These are phyloP conservation scores for Phoma sp. DNA, from an alignment of 2,329 filamentous ascomycete genomes.

Conservation along the genomic window DNA sequence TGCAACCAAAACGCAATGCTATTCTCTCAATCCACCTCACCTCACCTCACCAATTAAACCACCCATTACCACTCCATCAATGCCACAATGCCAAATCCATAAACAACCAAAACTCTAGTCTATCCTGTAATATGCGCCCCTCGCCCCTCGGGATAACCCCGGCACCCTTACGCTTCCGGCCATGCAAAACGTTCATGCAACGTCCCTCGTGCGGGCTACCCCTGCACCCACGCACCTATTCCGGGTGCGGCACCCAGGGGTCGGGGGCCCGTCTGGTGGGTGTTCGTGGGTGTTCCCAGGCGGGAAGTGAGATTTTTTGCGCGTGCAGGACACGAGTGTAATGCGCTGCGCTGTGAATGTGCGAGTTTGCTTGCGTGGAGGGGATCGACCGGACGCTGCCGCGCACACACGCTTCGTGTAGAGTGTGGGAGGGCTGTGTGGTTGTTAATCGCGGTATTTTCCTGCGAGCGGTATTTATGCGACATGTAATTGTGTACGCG, in stretches of 20 bases:
- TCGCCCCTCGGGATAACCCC: slow-evolving; percentile 24
- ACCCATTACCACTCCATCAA: slow-evolving; percentile 6
- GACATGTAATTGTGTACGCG: not conserved
- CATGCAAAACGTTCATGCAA: slow-evolving; percentile 45
- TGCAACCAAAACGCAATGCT: too few relatives aligned
- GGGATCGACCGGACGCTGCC: slow-evolving; percentile 13
- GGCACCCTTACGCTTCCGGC: slow-evolving; percentile 21
- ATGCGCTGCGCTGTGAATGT: slow-evolving; percentile 5
- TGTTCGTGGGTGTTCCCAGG: slow-evolving; percentile 9
- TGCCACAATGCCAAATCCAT: slow-evolving; percentile 6
- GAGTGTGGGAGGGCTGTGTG: not conserved
- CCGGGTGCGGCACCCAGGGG: slow-evolving; percentile 20
- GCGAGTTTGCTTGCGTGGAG: not conserved
- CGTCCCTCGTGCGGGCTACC: slow-evolving; percentile 31
- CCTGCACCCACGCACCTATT: slow-evolving; percentile 31
- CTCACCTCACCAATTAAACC: too few relatives aligned
- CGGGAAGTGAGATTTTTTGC: not conserved
- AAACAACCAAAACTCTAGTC: slow-evolving; percentile 19
- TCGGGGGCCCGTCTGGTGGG: slow-evolving; percentile 7
- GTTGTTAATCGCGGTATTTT: not conserved
- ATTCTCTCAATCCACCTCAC: too few relatives aligned
- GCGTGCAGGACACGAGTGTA: slow-evolving; percentile 1
- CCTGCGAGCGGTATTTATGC: not conserved
- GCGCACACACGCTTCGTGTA: slow-evolving; percentile 12
- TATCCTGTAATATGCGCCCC: slow-evolving; percentile 19